Base-by-base conservation (phyloP, 805 yeast genomes). In the Wickerhamiella occidentalis region DNA sequence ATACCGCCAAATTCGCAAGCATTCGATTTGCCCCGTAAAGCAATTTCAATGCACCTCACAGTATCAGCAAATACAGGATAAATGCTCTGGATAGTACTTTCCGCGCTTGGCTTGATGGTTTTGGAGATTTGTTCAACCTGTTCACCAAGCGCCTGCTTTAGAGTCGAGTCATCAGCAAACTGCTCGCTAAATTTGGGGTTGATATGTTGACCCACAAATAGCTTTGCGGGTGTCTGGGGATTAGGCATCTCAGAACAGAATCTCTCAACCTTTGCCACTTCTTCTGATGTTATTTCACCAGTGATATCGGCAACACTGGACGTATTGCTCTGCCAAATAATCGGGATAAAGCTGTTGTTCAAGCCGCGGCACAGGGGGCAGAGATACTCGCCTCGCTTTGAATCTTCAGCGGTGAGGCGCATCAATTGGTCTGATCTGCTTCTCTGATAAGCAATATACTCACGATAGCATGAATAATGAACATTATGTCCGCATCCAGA, bases 401-500 rank as follows among this genome's bases (percentile, higher is more conserved):
- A 65, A 54, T 83, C 78, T 54, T 82, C 94, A 0, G 95, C 94
- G 4, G 80, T 70, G 45, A 88, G 85, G 60, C 94, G 72, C 29
- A 87, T 77, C 59, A 51, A 23, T 2, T 54, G 55, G 30, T 45
- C 50, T 36, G 37, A 50, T 3, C 47, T 8, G 13, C 26, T 6
- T 28, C 48, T 54, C 38, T 52, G 54, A 9, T 21, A 36, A 28
- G 70, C 68, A 58, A 82, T 63, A 58, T 78, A 84, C 51, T 78
- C 78, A 48, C 76, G 64, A 58, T 80, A 82, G 61, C 98, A 90
- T 15, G 76, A 71, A 53, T 75, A 78, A 63, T 90, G 98, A 80
- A 90, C 82, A 1, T 95, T 94, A 65, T 90, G 98, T 1, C 96
- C 94, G 68, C 98, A 90, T 47, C 94, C 81, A 52, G 78, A 75